Base-by-base conservation (phyloP, 2,329 filamentous ascomycete genomes). In the Hymenoscyphus infarciens region DNA sequence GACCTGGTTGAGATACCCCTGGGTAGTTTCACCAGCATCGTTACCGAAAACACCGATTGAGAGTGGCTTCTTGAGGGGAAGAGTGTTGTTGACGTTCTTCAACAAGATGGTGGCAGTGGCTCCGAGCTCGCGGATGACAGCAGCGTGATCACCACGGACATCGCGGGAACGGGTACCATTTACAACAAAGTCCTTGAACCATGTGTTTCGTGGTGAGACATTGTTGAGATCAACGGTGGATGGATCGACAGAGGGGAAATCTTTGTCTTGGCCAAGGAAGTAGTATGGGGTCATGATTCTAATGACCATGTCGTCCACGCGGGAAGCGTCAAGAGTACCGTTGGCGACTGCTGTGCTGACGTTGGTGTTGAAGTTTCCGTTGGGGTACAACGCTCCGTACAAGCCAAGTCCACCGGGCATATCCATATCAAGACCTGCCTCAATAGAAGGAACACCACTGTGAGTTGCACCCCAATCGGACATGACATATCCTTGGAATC, bases 111-210 rank as follows among this genome's bases (percentile, higher is more conserved):
- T 84, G 13, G 82, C 80, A 65, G 87, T 82, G 63, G 84, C 78
- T 15, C 83, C 82, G 31, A 89, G 75, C 66, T 75, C 64, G 63
- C 76, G 62, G 69, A 77, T 70, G 64, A 74, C 27, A 52, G 66
- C 25, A 45, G 63, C 63, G 69, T 78, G 70, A 60, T 74, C 81
- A 52, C 76, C 82, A 61, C 87, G 89, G 16, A 96, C 92, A 70
- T 96, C 87, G 33, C 96, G 84, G 66, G 91, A 89, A 69, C 87
- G 81, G 0, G 92, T 96, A 39, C 92, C 92, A 72, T 97, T 97
- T 68, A 96, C 77, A 10, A 96, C 86, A 1, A 90, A 90, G 56
- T 96, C 79, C 1, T 92, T 96, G 69, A 97, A 45, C 60, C 63
- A 67, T 1, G 60, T 64, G 5, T 25, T 42, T 29, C 22, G 33